Evolutionary conservation across 306 rosid genomes (phyloP).

Genomic region (Pyrus betulifolia): DNA sequence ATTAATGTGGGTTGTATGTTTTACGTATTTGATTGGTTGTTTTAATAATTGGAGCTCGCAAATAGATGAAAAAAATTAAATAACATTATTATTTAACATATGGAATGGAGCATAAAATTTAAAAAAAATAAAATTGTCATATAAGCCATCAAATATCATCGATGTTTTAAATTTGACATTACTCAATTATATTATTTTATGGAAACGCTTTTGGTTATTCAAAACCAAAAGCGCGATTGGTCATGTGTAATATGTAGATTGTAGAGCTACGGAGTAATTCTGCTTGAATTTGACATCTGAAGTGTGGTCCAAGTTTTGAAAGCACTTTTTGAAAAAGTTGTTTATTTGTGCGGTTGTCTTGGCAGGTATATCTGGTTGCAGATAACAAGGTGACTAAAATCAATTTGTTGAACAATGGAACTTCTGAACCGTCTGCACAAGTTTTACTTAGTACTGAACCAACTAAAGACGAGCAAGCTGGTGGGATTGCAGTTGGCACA

Average conservation of each 20-base stretch:
- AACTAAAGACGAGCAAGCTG: slow-evolving; percentile 31
- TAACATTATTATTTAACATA: no score
- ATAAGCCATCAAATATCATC: no score
- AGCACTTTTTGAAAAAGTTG: background rate
- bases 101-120: no score
- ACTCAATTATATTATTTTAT: no score
- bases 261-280: no score
- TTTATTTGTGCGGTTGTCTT: background rate
- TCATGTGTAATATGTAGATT: background rate
- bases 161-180: no score
- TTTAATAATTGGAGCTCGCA: no score
- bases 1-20: no score
- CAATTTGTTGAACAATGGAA: slow-evolving; percentile 29
- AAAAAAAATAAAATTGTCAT: no score
- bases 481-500: slow-evolving; percentile 57
- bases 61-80: no score
- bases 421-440: slow-evolving; percentile 30
- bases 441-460: slow-evolving; percentile 43
- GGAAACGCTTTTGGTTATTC: background rate
- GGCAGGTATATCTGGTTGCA: slow-evolving; percentile 69
- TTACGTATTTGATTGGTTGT: no score
- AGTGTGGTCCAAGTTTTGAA: background rate
- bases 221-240: background rate
- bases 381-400: slow-evolving; percentile 58
- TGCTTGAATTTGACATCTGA: background rate